These are phyloP conservation scores for Heliamphora pulchella DNA, from an alignment of 179 eudicot species.

Conservation along the genomic window DNA sequence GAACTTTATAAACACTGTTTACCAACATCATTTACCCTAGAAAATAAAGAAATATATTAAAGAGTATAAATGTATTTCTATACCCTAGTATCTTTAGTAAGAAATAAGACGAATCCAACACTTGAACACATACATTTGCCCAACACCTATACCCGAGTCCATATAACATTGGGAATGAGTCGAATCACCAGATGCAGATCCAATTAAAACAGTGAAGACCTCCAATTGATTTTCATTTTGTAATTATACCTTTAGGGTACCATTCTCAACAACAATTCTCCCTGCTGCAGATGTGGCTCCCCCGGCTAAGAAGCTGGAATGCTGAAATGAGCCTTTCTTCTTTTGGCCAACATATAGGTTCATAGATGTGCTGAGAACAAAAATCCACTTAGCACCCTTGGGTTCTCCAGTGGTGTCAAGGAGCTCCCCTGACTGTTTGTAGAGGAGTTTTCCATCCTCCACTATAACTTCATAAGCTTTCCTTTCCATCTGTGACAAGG, in stretches of 20 bases:
- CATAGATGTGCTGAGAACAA: slow-evolving; percentile 86
- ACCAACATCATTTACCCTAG: no score
- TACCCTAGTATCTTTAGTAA: no score
- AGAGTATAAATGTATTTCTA: no score
- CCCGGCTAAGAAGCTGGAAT: slow-evolving; percentile 95
- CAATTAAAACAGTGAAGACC: no score
- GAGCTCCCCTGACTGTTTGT: slow-evolving; percentile 55
- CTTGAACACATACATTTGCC: no score
- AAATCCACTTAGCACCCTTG: slow-evolving; percentile 72
- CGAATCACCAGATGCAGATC: not conserved
- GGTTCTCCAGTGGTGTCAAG: slow-evolving; percentile 55
- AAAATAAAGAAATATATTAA: no score
- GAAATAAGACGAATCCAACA: no score
- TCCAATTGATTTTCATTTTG: not conserved
- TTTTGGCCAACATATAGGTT: slow-evolving; percentile 71
- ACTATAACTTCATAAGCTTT: slow-evolving; percentile 66
- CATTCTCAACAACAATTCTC: slow-evolving; percentile 67
- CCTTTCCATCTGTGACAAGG: slow-evolving; percentile 63
- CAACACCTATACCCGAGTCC: no score
- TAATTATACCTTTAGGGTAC: slow-evolving; percentile 57
- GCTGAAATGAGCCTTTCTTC: slow-evolving; percentile 89
- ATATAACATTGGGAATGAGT: no score
- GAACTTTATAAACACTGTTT: no score
- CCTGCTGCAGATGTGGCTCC: slow-evolving; percentile 98
- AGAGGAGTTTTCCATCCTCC: slow-evolving; percentile 58